Base-by-base conservation (phyloP, 257 asterid species). In the Mentha longifolia region DNA sequence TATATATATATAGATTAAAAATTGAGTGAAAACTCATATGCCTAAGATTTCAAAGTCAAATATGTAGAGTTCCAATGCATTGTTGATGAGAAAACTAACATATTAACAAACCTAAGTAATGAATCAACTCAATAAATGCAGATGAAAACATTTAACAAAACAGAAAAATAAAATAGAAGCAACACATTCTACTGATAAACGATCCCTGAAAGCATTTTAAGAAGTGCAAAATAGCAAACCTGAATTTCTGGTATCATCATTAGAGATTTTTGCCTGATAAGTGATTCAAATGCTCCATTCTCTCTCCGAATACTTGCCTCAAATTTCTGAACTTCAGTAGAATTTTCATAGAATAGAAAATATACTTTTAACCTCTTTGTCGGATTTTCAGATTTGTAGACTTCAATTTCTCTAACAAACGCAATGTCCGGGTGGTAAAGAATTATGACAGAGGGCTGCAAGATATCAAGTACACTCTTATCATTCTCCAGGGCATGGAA, bases 291-390 rank as follows among this genome's bases (percentile, higher is more conserved):
- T 71, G 99, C 97, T 68, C 84, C 95, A 84, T 94, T 94, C 76
- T 94, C 99, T 84, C 96, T 81, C 13, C 85, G 88, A 66, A 89
- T 72, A 81, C 98, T 91, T 61, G 99, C 98, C 85, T 94, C 98
- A 71, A 81, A 94, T 82, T 94, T 94, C 79, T 79, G 90, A 71
- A 88, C 97, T 87, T 94, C 99, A 10, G 99, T 89, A 67, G 99
- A 94, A 73, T 91, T 85, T 74, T 91, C 99, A 64, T 94, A 86
- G 80, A 94, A 94, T 57, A 93, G 82, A 83, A 93, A 93, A 79
- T 93, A 93, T 52, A 93, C 97, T 81, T 86, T 93, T 74, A 92
- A 74, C 58, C 69, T 86, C 81, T 71, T 83, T 16, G 83, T 76
- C 19, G 99, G 93, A 76, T 91, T 91, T 81, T 94, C 96, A 77